A percentile compares a stretch with the other conserved stretches of the same genome.
Conservation (phyloP, 2,329 filamentous ascomycete genomes). For the Xylaria sp. region DNA sequence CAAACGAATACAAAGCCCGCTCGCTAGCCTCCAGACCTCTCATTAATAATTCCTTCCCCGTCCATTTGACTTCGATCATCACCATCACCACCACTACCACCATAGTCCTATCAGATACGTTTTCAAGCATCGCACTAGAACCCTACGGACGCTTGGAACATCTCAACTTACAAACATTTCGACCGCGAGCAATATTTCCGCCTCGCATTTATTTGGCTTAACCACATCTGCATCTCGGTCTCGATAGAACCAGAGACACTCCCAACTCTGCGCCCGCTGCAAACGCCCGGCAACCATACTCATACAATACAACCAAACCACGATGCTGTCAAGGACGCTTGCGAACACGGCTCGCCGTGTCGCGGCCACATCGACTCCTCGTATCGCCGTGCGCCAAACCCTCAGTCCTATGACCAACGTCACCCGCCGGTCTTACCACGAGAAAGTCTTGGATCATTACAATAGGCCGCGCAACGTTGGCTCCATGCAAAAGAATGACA, state of each 20-base stretch:
- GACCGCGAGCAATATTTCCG: conserved; percentile 16
- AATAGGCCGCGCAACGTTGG: conserved; percentile 82
- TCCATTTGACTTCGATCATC: conserved; percentile 24
- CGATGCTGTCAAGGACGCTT: conserved; percentile 61
- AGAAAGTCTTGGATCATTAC: conserved; percentile 83
- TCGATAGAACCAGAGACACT: conserved; percentile 12
- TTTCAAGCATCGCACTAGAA: conserved; percentile 6
- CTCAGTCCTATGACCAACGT: conserved; percentile 55
- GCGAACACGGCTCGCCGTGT: conserved; percentile 55
- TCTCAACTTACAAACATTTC: conserved; percentile 6
- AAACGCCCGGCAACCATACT: conserved; percentile 15
- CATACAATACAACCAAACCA: conserved; percentile 35
- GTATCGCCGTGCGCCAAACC: conserved; percentile 55
- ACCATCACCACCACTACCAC: conserved; percentile 14
- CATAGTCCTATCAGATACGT: conserved; percentile 20
- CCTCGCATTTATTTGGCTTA: not conserved
- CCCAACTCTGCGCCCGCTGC: not conserved
- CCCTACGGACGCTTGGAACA: not conserved
- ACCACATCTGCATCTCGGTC: conserved; percentile 4
- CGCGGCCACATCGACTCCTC: conserved; percentile 56
- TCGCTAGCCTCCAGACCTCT: conserved; percentile 18
- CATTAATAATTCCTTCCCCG: conserved; percentile 19
- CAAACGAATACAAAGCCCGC: conserved; percentile 44
- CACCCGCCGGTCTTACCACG: conserved; percentile 62
- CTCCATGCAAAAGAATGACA: conserved; percentile 76